Evolutionary conservation across 306 rosid species (phyloP).

Genomic region (Calophaca sinica): DNA sequence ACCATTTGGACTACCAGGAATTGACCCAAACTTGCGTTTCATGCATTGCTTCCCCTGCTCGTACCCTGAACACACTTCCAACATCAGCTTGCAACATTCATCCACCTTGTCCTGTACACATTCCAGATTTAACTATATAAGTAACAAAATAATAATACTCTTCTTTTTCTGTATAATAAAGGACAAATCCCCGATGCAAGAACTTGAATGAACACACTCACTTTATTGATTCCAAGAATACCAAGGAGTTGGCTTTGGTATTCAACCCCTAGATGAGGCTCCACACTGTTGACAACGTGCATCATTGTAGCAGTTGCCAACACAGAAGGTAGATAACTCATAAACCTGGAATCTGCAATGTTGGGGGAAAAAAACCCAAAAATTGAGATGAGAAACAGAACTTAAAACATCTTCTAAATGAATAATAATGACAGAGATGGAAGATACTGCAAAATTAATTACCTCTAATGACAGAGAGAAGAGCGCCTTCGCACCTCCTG

Average conservation of each 20-base stretch:
- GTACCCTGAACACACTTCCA: constrained; percentile 50
- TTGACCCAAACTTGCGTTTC: constrained; percentile 65
- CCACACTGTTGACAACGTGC: constrained; percentile 67
- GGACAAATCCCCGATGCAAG: too few species aligned
- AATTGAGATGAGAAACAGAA: not conserved
- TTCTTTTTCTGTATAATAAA: not conserved
- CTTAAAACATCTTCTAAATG: too few species aligned
- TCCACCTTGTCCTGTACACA: constrained; percentile 65
- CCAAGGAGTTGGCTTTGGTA: constrained; percentile 67
- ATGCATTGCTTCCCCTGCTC: constrained; percentile 43
- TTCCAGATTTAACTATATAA: not conserved
- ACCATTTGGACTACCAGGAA: constrained; percentile 84
- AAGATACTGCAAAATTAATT: not conserved
- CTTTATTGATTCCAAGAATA: constrained; percentile 81
- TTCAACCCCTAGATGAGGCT: constrained; percentile 60
- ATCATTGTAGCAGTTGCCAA: constrained; percentile 82
- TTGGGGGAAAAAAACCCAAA: not conserved
- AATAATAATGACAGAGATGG: too few species aligned
- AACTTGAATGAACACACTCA: not conserved
- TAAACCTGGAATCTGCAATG: constrained; percentile 71
- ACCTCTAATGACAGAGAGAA: constrained; percentile 74
- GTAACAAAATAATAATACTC: not conserved
- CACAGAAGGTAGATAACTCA: constrained; percentile 76
- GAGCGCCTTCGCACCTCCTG: constrained; percentile 59
- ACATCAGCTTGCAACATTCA: constrained; percentile 63